phyloP scores from a whole-genome alignment of 1,139 yeast species.

The Sugiyamaella castrensis region DNA sequence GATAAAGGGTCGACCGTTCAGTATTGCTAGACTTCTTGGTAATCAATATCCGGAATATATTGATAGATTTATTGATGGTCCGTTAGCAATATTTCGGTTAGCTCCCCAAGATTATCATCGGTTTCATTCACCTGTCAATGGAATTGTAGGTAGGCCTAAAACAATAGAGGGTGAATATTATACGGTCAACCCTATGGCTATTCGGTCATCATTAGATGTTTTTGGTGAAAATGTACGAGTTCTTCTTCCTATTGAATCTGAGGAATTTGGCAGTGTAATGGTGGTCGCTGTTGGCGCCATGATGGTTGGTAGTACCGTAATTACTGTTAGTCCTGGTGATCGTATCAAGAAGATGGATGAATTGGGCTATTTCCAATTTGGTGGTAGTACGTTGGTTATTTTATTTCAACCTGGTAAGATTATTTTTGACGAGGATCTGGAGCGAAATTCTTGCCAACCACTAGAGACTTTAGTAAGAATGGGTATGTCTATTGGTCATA shows the following conservation, averaged over 20 bases:
- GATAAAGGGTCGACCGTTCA: constrained; percentile 85
- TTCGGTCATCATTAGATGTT: constrained; percentile 81
- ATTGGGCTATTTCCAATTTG: constrained; percentile 91
- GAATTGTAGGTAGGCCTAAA: constrained; percentile 61
- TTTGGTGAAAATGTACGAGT: constrained; percentile 88
- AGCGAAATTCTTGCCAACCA: constrained; percentile 61
- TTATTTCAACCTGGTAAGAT: constrained; percentile 48
- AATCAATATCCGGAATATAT: constrained; percentile 53
- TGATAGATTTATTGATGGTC: constrained; percentile 50
- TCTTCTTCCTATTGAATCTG: constrained; percentile 70
- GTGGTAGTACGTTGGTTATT: constrained; percentile 82
- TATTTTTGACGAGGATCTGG: constrained; percentile 69
- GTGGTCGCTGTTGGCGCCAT: constrained; percentile 91
- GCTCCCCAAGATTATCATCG: constrained; percentile 98
- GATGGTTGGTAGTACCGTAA: constrained; percentile 93
- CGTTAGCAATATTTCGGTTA: constrained; percentile 75
- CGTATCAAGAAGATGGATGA: constrained; percentile 69
- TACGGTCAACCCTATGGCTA: constrained; percentile 97
- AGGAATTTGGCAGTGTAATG: constrained; percentile 70
- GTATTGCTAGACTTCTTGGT: constrained; percentile 61
- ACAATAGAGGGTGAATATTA: constrained; percentile 85
- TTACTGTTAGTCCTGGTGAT: constrained; percentile 65
- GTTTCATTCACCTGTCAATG: constrained; percentile 85
- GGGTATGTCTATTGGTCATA: constrained; percentile 90
- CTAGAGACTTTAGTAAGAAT: constrained; percentile 83